Evolutionary conservation across 805 yeast genomes (phyloP), one percentile per base, ranked within the genome.

Genomic region (Saccharomycopsis sp.): DNA sequence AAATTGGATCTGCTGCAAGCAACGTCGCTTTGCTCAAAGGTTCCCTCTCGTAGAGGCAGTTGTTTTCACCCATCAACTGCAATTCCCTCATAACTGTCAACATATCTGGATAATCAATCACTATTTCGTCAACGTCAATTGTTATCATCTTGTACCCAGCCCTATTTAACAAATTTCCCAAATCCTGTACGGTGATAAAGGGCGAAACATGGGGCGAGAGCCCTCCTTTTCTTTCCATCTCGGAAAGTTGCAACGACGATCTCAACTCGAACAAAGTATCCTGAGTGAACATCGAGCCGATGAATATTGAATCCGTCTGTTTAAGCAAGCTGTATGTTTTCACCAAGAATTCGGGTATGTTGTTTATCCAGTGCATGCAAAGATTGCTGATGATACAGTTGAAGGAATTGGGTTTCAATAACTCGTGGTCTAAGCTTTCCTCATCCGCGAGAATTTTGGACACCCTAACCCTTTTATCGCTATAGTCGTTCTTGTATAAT

Each of bases 251-350:
- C 34, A 85, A 62, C 2, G 87, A 66, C 0, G 94, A 80, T 36
- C 95, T 68, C 45, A 85, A 65, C 57, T 85, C 95, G 53, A 75
- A 85, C n/a, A 85, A 59, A 1, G 94, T 80, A 54, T 85, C 95
- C 8, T 88, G 89, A 16, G 89, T 92, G 50, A 82, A 72, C 69
- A 85, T 71, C 17, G 86, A 72, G 2, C 83, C 94, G 67, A 85
- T 68, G 50, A 85, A 81, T 53, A 87, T 64, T 2, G 94, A 89
- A 57, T 85, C 94, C 17, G 36, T 38, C 2, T 89, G 89, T 45
- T 73, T 73, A 27, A 85, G 63, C 19, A 81, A 67, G 4, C 60
- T 53, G 53, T 76, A 73, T 50, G 84, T 68, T 45, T 72, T 67
- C 13, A 59, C 57, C 38, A 84, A 66, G 2, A 75, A 71, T 1